These are phyloP conservation scores for Candida morakotiae DNA, from an alignment of 805 yeast species.

Conservation along the genomic window DNA sequence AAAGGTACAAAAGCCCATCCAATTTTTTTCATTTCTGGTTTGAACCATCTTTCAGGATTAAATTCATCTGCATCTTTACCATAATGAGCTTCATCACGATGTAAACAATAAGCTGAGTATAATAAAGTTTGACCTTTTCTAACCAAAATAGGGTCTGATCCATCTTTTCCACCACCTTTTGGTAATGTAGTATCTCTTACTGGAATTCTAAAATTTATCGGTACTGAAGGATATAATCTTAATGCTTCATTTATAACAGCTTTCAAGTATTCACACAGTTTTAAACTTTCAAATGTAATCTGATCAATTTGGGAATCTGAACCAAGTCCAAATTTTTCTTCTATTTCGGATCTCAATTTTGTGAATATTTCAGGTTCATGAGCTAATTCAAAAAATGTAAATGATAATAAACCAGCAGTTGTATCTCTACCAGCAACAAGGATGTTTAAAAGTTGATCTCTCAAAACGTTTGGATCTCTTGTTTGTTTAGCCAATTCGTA, in stretches of 20 bases:
- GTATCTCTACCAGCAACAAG: slow-evolving; percentile 42
- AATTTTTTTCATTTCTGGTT: slow-evolving; percentile 25
- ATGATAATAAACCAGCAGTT: slow-evolving; percentile 37
- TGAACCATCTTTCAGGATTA: slow-evolving; percentile 37
- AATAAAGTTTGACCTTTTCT: slow-evolving; percentile 16
- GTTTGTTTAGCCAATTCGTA: slow-evolving; percentile 37
- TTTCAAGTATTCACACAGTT: slow-evolving; percentile 36
- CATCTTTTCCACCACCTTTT: slow-evolving; percentile 30
- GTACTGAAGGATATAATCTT: slow-evolving; percentile 35
- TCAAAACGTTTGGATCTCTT: slow-evolving; percentile 29
- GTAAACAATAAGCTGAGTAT: slow-evolving; percentile 17
- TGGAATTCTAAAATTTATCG: slow-evolving; percentile 25
- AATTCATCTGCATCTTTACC: slow-evolving; percentile 33
- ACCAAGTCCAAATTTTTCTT: slow-evolving; percentile 28
- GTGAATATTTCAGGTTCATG: slow-evolving; percentile 28
- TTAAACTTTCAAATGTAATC: slow-evolving; percentile 34
- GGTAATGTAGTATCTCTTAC: slow-evolving; percentile 28
- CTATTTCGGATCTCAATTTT: slow-evolving; percentile 29
- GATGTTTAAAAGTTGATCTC: slow-evolving; percentile 37
- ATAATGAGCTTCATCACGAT: slow-evolving; percentile 19
- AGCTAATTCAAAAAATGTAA: slow-evolving; percentile 30
- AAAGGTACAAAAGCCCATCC: slow-evolving; percentile 52
- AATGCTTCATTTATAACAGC: slow-evolving; percentile 32
- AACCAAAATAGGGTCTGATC: slow-evolving; percentile 18
- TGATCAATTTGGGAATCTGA: slow-evolving; percentile 23